Evolutionary conservation across 140 eudicot genomes (phyloP), one percentile per base, ranked within the genome.

Genomic region (Bidens hawaiensis): DNA sequence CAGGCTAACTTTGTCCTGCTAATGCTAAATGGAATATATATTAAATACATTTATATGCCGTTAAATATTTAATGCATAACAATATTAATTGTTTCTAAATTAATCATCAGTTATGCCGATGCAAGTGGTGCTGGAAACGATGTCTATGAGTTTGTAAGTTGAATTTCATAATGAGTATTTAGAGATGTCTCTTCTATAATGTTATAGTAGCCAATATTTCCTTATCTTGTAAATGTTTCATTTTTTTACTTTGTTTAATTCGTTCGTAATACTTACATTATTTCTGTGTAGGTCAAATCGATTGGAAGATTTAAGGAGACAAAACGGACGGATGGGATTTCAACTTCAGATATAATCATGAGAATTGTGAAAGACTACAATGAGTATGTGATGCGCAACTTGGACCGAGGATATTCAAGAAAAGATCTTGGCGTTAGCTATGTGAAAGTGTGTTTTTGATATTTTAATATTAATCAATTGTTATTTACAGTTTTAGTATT

Each of bases 101-200:
- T 74, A 49, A 54, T 75, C 40, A 52, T 55, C 87, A 87, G 99
- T 68, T 91, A 91, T 72, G 96, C 99, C 14, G 98, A 90, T 74
- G 79, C 98, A 69, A 90, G 98, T 76, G 98, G 98, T 71, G 96
- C 98, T 71, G 88, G 85, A 64, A 82, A 80, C 0, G 98, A 90
- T 81, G 98, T 90, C 38, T 90, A 90, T 80, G 99, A 93, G 67
- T 93, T 85, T 75, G 99, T 93, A 83, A 82, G 98, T 85, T 69
- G 51, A 63, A 65, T n/a, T 34, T 59, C 22, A 67, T 23, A 23
- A 59, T 67, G 30, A 40, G 40, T 31, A 58, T 59, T 61, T 54
- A 56, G 42, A 53, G 19, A 25, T 55, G 31, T 21, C 19, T 58
- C 49, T 53, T 63, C 1, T 26, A 16, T 22, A 15, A 22, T 26